These are phyloP conservation scores for Carex arenaria DNA, from an alignment of 202 grass and related monocot genomes.

Conservation along the genomic window DNA sequence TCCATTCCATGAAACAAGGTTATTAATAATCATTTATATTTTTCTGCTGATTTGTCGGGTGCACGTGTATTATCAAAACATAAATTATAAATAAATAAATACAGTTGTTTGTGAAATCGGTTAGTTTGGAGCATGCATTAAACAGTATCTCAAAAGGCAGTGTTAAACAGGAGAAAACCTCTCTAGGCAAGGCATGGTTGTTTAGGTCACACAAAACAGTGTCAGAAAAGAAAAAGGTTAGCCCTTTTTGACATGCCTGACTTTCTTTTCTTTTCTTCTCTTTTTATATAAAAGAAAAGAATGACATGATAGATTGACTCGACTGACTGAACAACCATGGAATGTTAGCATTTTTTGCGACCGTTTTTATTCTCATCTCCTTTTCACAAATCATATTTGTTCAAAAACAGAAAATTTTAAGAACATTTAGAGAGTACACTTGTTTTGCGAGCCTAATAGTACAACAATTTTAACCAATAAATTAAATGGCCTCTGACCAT, in stretches of 20 bases:
- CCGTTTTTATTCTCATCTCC: neutral
- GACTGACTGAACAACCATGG: neutral
- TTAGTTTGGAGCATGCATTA: neutral
- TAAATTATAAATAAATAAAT: too few species aligned
- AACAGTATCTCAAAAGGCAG: neutral
- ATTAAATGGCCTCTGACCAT: neutral
- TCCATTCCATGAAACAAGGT: too few species aligned
- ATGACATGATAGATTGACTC: neutral
- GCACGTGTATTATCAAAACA: neutral
- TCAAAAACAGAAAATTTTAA: neutral
- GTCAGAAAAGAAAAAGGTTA: neutral
- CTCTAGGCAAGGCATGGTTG: neutral
- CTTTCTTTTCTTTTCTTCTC: neutral
- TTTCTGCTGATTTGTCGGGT: too few species aligned
- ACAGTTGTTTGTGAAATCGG: neutral
- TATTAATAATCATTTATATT: too few species aligned
- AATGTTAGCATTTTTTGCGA: neutral
- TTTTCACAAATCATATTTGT: constrained; percentile 3
- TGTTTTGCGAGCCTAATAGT: constrained; percentile 6
- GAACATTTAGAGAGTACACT: neutral
- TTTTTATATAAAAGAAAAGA: neutral
- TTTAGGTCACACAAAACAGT: neutral
- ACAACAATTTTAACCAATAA: neutral
- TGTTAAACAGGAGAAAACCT: constrained; percentile 10
- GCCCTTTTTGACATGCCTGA: neutral